Base-by-base conservation (phyloP, 352 stramenopile species). In the Pythium diclinum region DNA sequence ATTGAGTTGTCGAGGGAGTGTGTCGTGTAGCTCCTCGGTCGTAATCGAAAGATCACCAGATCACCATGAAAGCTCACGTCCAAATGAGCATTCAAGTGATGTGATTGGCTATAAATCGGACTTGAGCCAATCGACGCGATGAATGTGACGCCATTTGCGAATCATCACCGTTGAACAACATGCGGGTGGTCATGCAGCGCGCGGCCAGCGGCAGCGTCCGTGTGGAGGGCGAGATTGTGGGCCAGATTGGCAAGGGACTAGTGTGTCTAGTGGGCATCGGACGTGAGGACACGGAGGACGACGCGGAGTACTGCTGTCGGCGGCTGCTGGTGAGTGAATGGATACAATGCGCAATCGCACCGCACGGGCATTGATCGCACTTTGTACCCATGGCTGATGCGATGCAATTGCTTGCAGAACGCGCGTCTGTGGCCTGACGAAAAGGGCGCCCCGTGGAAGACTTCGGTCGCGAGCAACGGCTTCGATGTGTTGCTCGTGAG, bases 401-500 rank as follows among this genome's bases (percentile, higher is more conserved):
- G 5, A 10, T 47, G 6, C n/a, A 17, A 51, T 51, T 25, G 44
- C 32, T 3, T 57, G 42, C 36, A 95, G 87, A 93, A 94, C 54
- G 82, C 81, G 57, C 77, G 85, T 19, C 44, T 94, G 63, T 95
- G 87, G 87, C 84, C 87, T 7, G 83, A 91, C 13, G 76, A 78
- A 9, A 77, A 79, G 17, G 75, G 69, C 3, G 64, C 64, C 3
- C 33, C 72, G 21, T 95, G 87, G 87, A 89, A 87, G 59, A 78
- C 63, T 19, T 94, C 85, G 4, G 66, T 91, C 53, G 79, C 76
- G 42, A 76, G 52, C 34, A 88, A 87, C 34, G 81, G 76, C 53
- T 83, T 77, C 52, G 78, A 93, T n/a, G 79, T 95, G 69, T 66
- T 95, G 42, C 64, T 95, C n/a, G 84, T 95, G 58, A 94, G 85